Conservation (phyloP, 495 filamentous ascomycete species). For the Annulohypoxylon maeteangense region DNA sequence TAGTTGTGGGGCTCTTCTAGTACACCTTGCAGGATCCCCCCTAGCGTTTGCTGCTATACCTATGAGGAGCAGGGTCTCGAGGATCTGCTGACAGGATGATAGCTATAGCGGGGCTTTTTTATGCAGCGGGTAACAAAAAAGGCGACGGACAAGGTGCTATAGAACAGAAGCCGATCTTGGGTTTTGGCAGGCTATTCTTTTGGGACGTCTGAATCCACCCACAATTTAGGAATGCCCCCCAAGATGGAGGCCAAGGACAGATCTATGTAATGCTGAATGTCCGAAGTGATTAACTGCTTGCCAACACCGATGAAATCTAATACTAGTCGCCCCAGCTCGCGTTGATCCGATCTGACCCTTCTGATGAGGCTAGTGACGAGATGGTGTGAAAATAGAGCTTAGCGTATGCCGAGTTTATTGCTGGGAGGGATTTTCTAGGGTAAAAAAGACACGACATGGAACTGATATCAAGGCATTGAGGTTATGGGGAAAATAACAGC, state of each 20-base stretch:
- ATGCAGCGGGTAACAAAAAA: constrained; percentile 44
- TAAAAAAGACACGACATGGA: constrained; percentile 19
- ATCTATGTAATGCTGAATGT: constrained; percentile 17
- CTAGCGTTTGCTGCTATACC: constrained; percentile 42
- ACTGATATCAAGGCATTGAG: constrained; percentile 32
- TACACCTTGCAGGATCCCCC: constrained; percentile 45
- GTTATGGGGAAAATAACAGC: constrained; percentile 25
- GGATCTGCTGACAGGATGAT: constrained; percentile 52
- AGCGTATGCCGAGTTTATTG: constrained; percentile 16
- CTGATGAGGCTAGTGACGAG: constrained; percentile 22
- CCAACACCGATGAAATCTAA: constrained; percentile 19
- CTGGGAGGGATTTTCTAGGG: constrained; percentile 5
- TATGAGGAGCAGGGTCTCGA: constrained; percentile 45
- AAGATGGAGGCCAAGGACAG: constrained; percentile 17
- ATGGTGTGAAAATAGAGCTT: constrained; percentile 15
- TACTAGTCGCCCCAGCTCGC: constrained; percentile 12
- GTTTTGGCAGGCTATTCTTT: constrained; percentile 35
- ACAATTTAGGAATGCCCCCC: constrained; percentile 31
- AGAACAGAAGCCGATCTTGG: constrained; percentile 42
- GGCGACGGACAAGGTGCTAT: constrained; percentile 37
- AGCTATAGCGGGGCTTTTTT: constrained; percentile 48
- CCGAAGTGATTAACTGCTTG: constrained; percentile 13
- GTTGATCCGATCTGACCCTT: constrained; percentile 13
- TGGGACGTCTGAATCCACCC: constrained; percentile 32
- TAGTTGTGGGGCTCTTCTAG: constrained; percentile 47